A percentile compares a stretch with the other conserved stretches of the same genome.
Conservation (phyloP, 2,329 filamentous ascomycete species). For the Apiospora hydei region DNA sequence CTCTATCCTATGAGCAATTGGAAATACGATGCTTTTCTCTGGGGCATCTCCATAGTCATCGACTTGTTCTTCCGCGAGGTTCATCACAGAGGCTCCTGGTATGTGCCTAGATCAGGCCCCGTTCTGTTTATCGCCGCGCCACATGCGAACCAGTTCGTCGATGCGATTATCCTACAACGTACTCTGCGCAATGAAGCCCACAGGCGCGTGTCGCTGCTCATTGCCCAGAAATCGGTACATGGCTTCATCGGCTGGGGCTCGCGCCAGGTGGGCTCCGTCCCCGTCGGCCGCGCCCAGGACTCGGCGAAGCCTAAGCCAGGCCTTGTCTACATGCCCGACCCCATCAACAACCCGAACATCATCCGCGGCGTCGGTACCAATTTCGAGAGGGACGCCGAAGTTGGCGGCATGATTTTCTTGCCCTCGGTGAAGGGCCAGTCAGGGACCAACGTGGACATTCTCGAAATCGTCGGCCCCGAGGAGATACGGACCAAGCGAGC, state of each 20-base stretch:
- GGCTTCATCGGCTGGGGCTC: slow-evolving; percentile 92
- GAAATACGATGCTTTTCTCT: slow-evolving; percentile 81
- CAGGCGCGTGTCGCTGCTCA: slow-evolving; percentile 89
- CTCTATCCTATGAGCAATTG: slow-evolving; percentile 74
- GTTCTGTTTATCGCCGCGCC: slow-evolving; percentile 96
- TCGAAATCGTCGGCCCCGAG: slow-evolving; percentile 79
- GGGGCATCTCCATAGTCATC: slow-evolving; percentile 80
- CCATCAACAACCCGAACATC: slow-evolving; percentile 82
- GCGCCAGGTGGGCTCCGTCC: slow-evolving; percentile 84
- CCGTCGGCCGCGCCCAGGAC: slow-evolving; percentile 93
- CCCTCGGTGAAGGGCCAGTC: slow-evolving; percentile 81
- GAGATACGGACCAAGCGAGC: slow-evolving; percentile 87
- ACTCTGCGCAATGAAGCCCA: slow-evolving; percentile 86
- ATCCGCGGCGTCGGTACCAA: slow-evolving; percentile 81
- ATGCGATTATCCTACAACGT: slow-evolving; percentile 91
- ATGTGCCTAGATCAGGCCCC: slow-evolving; percentile 85
- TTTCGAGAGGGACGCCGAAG: slow-evolving; percentile 78
- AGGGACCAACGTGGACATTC: slow-evolving; percentile 83
- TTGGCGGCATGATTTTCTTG: slow-evolving; percentile 85
- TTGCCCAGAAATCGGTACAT: slow-evolving; percentile 94
- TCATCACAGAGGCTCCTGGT: slow-evolving; percentile 93
- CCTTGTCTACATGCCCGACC: slow-evolving; percentile 87
- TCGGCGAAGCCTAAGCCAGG: slow-evolving; percentile 81
- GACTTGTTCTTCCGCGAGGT: slow-evolving; percentile 99
- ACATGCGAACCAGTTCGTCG: slow-evolving; percentile 97